Evolutionary conservation across 1,284 basidiomycete species (phyloP), one percentile per base, ranked within the genome.

Genomic region (Boletus sp.): DNA sequence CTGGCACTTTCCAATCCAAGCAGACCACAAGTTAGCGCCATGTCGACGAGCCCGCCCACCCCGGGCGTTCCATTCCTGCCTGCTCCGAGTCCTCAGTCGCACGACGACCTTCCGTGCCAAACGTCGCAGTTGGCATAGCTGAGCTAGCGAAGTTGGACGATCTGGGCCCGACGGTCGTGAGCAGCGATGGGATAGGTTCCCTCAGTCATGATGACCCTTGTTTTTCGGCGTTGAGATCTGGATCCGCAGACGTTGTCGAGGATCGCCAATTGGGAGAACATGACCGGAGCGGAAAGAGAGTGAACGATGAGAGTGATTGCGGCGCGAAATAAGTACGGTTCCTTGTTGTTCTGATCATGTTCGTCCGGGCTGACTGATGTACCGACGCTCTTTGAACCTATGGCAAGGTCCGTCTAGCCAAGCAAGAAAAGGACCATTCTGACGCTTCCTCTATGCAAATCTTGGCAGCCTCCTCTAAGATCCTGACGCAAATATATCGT

Each of bases 141-240:
- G 47, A 59, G 34, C 58, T 62, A 16, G 57, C 76, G 37, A 75
- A 69, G 54, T 63, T 80, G 6, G 76, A 81, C 49, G 67, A 66
- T 6, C 67, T 81, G 12, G 78, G 78, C 1, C 79, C 78, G 0
- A 69, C 80, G 62, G 74, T 81, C 9, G 74, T 81, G 20, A 81
- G 81, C 58, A 75, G 61, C 39, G 73, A 82, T 61, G 78, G 79
- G 48, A 76, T 80, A 60, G 2, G 40, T n/a, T n/a, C n/a, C n/a
- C n/a, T n/a, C n/a, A n/a, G n/a, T n/a, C n/a, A n/a, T n/a, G n/a
- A n/a, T n/a, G n/a, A n/a, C n/a, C n/a, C n/a, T n/a, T n/a, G n/a
- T n/a, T n/a, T n/a, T n/a, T n/a, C n/a, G n/a, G n/a, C n/a, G n/a
- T n/a, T n/a, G 12, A 55, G 5, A 23, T 36, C 17, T 5, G 8